These are phyloP conservation scores for Thielaviopsis punctulata DNA, from an alignment of 2,329 filamentous ascomycete genomes.

Conservation along the genomic window DNA sequence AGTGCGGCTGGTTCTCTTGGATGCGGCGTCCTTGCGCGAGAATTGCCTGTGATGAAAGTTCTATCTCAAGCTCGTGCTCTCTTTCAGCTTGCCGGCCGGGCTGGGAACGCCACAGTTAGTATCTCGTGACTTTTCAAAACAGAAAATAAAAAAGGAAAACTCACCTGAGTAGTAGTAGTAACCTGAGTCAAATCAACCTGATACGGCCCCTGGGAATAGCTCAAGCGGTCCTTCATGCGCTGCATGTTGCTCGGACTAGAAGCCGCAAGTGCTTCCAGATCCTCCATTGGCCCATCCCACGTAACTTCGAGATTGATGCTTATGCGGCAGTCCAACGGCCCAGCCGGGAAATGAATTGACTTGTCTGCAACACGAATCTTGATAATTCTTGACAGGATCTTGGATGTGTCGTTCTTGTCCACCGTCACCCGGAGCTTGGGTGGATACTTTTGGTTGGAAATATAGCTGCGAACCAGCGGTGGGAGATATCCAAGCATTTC, in stretches of 20 bases:
- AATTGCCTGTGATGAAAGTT: conserved; percentile 46
- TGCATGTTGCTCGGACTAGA: conserved; percentile 18
- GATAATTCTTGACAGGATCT: conserved; percentile 67
- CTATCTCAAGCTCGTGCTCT: conserved; percentile 69
- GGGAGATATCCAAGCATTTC: conserved; percentile 27
- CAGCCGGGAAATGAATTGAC: conserved; percentile 65
- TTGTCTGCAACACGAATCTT: conserved; percentile 79
- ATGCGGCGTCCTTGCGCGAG: conserved; percentile 47
- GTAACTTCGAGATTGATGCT: conserved; percentile 91
- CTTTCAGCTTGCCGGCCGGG: conserved; percentile 32
- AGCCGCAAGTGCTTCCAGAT: conserved; percentile 27
- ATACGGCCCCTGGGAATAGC: conserved; percentile 75
- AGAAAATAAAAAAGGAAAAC: conserved; percentile 13
- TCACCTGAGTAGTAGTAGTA: conserved; percentile 31
- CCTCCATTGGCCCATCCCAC: conserved; percentile 51
- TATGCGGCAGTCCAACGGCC: conserved; percentile 75
- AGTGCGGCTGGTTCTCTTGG: conserved; percentile 31
- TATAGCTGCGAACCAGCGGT: not conserved
- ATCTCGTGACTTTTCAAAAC: not conserved
- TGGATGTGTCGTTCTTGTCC: conserved; percentile 43
- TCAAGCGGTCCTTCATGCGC: conserved; percentile 76
- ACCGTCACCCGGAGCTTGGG: conserved; percentile 57
- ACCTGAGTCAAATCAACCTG: conserved; percentile 92
- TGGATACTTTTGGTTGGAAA: conserved; percentile 20
- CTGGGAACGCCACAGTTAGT: conserved; percentile 15